Evolutionary conservation across 768 basidiomycete genomes (phyloP).

Genomic region (Rhizopogon rudus): DNA sequence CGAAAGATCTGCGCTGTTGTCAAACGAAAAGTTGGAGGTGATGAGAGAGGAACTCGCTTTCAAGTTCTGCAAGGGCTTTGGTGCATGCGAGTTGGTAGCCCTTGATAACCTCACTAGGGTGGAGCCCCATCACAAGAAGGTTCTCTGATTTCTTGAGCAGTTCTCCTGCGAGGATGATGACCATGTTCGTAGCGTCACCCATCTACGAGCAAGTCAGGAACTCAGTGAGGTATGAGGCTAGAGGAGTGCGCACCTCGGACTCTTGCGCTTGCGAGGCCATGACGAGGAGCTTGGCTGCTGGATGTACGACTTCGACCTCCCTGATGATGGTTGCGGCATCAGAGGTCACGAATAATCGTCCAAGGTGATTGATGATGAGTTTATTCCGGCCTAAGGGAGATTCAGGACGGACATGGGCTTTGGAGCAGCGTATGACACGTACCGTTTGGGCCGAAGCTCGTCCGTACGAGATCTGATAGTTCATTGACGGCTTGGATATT

Average conservation of each 20-base stretch:
- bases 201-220: constrained; percentile 47
- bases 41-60: constrained; percentile 55
- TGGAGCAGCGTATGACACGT: constrained; percentile 23
- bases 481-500: constrained; percentile 97
- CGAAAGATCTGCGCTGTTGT: constrained; percentile 52
- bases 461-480: constrained; percentile 90
- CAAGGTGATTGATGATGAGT: constrained; percentile 95
- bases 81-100: constrained; percentile 90
- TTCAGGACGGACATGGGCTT: constrained; percentile 1
- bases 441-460: constrained; percentile 97
- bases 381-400: constrained; percentile 79
- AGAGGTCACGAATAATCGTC: constrained; percentile 92
- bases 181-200: constrained; percentile 96
- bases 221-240: not conserved
- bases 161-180: constrained; percentile 93
- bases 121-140: constrained; percentile 92
- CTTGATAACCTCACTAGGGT: constrained; percentile 92
- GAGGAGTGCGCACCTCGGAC: constrained; percentile 58
- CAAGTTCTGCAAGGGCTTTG: constrained; percentile 83
- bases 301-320: constrained; percentile 98
- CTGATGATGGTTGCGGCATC: constrained; percentile 98
- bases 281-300: constrained; percentile 97
- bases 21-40: constrained; percentile 6
- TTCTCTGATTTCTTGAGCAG: constrained; percentile 90
- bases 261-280: constrained; percentile 99